Percentiles rank a stretch among this genome's conserved stretches.
phyloP scores from a whole-genome alignment of 441 rosid genomes.

The Geranium incanum region DNA sequence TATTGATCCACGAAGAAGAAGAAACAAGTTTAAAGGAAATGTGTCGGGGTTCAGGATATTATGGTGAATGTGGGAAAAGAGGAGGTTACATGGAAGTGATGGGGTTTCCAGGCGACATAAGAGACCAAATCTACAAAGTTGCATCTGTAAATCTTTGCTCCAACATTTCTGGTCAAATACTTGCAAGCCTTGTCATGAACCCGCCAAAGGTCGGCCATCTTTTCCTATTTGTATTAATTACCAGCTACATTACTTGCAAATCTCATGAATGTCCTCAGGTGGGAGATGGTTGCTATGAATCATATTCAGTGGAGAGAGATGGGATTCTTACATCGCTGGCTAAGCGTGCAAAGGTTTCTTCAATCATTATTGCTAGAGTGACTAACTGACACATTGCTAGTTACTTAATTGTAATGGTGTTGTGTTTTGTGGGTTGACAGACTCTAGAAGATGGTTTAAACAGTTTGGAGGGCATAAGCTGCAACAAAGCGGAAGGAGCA shows the following conservation, averaged over 20 bases:
- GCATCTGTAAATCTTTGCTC: conserved; percentile 96
- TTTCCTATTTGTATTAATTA: conserved; percentile 7
- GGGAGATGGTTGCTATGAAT: conserved; percentile 88
- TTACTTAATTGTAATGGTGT: no score
- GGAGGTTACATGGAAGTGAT: conserved; percentile 99
- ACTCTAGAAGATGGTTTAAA: conserved; percentile 81
- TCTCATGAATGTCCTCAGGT: conserved; percentile 36
- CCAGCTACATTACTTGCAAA: no score
- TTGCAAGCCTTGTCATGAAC: conserved; percentile 92
- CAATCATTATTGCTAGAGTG: no score
- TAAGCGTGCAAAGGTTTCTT: conserved; percentile 76
- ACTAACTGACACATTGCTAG: no score
- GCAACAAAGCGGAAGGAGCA: conserved; percentile 98
- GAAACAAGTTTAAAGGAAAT: no score
- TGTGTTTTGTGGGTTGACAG: conserved; percentile 27
- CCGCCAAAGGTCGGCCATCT: conserved; percentile 72
- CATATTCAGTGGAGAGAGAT: conserved; percentile 66
- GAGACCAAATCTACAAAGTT: conserved; percentile 92
- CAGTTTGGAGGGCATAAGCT: conserved; percentile 74
- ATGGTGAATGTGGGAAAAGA: conserved; percentile 97
- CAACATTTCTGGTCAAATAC: conserved; percentile 88
- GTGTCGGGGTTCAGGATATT: conserved; percentile 45
- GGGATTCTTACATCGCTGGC: conserved; percentile 81
- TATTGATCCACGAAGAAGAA: no score
- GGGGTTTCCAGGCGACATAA: conserved; percentile 64